Evolutionary conservation across 305 asterid genomes (phyloP), one percentile per base, ranked within the genome.

Genomic region (Solanum hybrid): DNA sequence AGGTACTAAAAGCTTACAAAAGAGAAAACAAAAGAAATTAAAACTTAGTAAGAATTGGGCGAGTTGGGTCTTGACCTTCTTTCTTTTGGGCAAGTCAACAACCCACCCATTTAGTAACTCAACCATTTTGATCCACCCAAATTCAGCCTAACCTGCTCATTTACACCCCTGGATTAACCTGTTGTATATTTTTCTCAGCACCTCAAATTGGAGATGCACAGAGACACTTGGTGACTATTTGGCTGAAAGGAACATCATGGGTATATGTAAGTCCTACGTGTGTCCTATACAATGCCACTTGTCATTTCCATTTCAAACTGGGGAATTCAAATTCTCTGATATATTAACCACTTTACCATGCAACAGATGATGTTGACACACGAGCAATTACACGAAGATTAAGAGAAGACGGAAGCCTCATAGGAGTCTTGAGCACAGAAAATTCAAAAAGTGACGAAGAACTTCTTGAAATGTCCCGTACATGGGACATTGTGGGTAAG

Each of bases 351-450:
- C 60, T 24, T 45, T 86, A 36, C 81, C 91, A 10, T 87, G 86
- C 80, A 90, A 91, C 94, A 97, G 99, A 96, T 93, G 99, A 96
- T 88, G 98, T 97, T 37, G 99, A 97, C 91, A 96, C 99, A 87
- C 99, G 99, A 86, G 99, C 99, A 71, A 96, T 97, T 91, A 96
- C 99, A 88, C 95, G 99, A 86, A 94, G 99, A 93, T 91, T 97
- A 92, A 94, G 99, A 88, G 93, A 97, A 92, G 98, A 96, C 86
- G 99, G 99, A 90, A 97, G 99, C 92, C 99, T 97, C 91, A 93
- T 94, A 51, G 99, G 99, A 89, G 99, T 96, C 10, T 91, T 97
- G 93, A 97, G 97, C 94, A 97, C 98, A 1, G 99, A 96, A 75
- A 92, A 92, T 64, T 92, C 96, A 78, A 94, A 92, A 93, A 92